Evolutionary conservation across 495 filamentous ascomycete species (phyloP).

Genomic region (Penicilliopsis zonata): DNA sequence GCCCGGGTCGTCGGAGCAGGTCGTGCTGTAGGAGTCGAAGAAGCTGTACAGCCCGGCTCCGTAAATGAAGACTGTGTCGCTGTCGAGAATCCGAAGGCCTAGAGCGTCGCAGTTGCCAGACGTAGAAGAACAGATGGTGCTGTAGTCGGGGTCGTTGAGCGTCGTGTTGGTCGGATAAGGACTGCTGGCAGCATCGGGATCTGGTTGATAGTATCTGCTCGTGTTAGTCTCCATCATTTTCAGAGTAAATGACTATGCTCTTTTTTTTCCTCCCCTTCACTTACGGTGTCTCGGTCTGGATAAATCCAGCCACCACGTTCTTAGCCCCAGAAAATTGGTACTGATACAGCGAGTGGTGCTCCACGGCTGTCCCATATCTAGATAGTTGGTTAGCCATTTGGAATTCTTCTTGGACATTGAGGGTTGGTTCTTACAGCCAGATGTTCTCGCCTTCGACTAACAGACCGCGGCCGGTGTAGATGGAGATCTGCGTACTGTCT

Average conservation of each 20-base stretch:
- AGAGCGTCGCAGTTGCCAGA: slow-evolving; percentile 47
- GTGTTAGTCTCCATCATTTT: too few relatives aligned
- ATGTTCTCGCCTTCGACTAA: slow-evolving; percentile 43
- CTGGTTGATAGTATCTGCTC: slow-evolving; percentile 49
- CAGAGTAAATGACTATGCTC: too few relatives aligned
- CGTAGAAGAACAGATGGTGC: slow-evolving; percentile 33
- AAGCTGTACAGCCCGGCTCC: slow-evolving; percentile 67
- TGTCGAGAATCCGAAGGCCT: slow-evolving; percentile 53
- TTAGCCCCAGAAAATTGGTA: slow-evolving; percentile 63
- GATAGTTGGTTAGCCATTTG: neutral
- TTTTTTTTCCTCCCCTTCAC: slow-evolving; percentile 7
- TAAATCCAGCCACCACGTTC: slow-evolving; percentile 60
- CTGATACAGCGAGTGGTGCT: slow-evolving; percentile 72
- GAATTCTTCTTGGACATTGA: neutral
- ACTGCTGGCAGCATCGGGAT: slow-evolving; percentile 41
- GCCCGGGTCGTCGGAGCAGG: slow-evolving; percentile 33
- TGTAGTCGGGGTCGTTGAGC: slow-evolving; percentile 50
- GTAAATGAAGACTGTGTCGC: slow-evolving; percentile 47
- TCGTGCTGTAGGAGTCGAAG: slow-evolving; percentile 47
- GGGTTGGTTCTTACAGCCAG: slow-evolving; percentile 38
- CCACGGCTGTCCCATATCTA: slow-evolving; percentile 55
- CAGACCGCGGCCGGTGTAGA: slow-evolving; percentile 59
- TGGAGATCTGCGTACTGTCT: slow-evolving; percentile 44
- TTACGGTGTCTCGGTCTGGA: slow-evolving; percentile 72
- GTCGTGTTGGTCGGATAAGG: slow-evolving; percentile 37